Conservation (phyloP, 2,329 filamentous ascomycete genomes). For the Trichoderma sp. region DNA sequence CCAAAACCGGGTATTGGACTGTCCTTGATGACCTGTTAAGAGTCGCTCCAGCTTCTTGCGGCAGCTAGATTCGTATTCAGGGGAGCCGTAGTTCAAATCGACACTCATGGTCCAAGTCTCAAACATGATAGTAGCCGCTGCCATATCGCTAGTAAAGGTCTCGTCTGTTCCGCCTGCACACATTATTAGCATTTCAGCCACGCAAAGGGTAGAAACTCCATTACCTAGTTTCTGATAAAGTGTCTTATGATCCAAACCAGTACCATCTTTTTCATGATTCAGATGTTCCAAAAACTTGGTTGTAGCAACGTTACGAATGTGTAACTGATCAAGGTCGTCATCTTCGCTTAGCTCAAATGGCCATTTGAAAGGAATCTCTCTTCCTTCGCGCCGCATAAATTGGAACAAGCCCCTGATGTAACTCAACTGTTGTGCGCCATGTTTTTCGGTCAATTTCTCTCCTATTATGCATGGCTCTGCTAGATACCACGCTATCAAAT, state of each 20-base stretch:
- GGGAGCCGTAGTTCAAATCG: background rate
- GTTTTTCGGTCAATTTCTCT: background rate
- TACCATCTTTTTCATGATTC: too few relatives aligned
- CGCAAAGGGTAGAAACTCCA: background rate
- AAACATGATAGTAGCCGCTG: background rate
- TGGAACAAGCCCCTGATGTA: background rate
- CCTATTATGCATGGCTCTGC: background rate
- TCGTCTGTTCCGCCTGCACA: background rate
- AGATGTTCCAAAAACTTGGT: background rate
- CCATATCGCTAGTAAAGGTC: background rate
- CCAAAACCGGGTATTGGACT: background rate
- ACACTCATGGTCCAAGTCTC: background rate
- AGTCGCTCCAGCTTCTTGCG: background rate
- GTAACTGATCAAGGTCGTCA: background rate
- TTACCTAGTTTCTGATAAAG: background rate
- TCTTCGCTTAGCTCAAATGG: background rate
- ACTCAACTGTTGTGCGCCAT: background rate
- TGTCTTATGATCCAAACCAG: background rate
- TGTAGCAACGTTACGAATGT: background rate
- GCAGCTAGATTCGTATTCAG: background rate
- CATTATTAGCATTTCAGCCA: background rate
- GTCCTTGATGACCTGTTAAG: background rate
- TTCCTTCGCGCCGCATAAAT: background rate
- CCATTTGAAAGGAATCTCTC: background rate
- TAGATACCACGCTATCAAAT: background rate